Percentiles rank a stretch among this genome's conserved stretches.
These are phyloP conservation scores for Epipyxis sp. DNA, from an alignment of 108 stramenopile genomes.

Conservation along the genomic window DNA sequence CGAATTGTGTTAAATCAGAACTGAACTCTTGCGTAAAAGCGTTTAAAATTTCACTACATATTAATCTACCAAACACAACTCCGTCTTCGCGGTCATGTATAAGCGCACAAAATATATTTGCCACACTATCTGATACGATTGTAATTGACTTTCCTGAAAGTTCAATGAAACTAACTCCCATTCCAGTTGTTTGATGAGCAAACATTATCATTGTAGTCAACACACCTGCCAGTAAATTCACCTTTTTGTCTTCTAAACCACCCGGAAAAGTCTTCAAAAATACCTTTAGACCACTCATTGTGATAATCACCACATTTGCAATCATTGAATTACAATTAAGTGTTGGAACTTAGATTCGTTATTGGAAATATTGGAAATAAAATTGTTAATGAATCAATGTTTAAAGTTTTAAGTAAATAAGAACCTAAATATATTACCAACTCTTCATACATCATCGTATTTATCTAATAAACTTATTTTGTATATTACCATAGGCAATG, in stretches of 20 bases:
- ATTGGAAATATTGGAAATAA: too few relatives aligned
- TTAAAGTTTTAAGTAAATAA: too few relatives aligned
- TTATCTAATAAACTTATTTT: too few relatives aligned
- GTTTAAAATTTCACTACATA: constrained; percentile 53
- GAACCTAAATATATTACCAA: too few relatives aligned
- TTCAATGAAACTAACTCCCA: constrained; percentile 57
- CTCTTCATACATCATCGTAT: too few relatives aligned
- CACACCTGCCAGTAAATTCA: constrained; percentile 51
- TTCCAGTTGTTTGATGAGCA: constrained; percentile 50
- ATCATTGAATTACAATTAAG: too few relatives aligned
- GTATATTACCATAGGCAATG: too few relatives aligned
- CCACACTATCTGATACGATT: constrained; percentile 47
- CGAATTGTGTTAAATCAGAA: constrained; percentile 33
- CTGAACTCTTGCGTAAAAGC: constrained; percentile 49
- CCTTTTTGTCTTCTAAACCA: constrained; percentile 15
- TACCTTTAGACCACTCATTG: too few relatives aligned
- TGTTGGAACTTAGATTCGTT: background rate
- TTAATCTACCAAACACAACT: constrained; percentile 47
- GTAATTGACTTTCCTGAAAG: constrained; percentile 44
- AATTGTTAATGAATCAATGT: too few relatives aligned
- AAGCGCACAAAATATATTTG: constrained; percentile 54
- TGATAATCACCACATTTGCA: too few relatives aligned
- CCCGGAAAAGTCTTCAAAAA: too few relatives aligned
- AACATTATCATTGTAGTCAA: constrained; percentile 60
- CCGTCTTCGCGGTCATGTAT: constrained; percentile 57